Evolutionary conservation across 495 filamentous ascomycete species (phyloP).

Genomic region (Aspergillus conjunctus): DNA sequence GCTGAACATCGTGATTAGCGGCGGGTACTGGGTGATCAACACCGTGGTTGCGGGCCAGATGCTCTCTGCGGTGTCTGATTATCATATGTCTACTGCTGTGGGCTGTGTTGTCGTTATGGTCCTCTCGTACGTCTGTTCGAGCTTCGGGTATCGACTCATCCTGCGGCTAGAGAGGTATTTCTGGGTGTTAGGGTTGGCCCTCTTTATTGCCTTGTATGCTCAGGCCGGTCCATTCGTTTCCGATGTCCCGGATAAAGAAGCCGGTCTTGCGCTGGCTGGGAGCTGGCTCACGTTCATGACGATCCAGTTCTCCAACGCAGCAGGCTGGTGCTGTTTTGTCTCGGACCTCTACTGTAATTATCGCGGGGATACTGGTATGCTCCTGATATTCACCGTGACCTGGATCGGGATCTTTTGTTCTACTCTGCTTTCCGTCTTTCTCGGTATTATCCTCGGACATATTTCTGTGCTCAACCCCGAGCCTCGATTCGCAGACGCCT

Average conservation of each 20-base stretch:
- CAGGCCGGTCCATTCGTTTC: background rate
- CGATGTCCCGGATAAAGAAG: constrained; percentile 15
- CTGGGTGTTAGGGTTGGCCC: constrained; percentile 58
- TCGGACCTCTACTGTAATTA: background rate
- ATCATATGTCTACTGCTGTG: constrained; percentile 46
- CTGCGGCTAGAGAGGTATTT: constrained; percentile 57
- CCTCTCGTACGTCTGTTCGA: constrained; percentile 46
- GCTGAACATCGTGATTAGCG: constrained; percentile 15
- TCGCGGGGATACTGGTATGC: background rate
- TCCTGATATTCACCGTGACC: background rate
- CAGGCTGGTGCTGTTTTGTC: background rate
- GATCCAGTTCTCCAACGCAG: background rate
- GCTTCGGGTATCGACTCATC: constrained; percentile 52
- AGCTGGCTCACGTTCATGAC: background rate
- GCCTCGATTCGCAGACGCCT: background rate
- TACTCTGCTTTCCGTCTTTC: background rate
- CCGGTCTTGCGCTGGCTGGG: background rate
- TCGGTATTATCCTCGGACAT: background rate
- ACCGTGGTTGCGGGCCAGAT: constrained; percentile 43
- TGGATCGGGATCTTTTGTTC: background rate
- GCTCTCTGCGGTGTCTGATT: constrained; percentile 53
- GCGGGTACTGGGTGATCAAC: constrained; percentile 12
- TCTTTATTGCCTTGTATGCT: constrained; percentile 42
- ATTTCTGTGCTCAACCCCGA: background rate
- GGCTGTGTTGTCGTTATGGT: constrained; percentile 53